Conservation (phyloP, 2,329 filamentous ascomycete genomes). For the Cytospora leucostoma region DNA sequence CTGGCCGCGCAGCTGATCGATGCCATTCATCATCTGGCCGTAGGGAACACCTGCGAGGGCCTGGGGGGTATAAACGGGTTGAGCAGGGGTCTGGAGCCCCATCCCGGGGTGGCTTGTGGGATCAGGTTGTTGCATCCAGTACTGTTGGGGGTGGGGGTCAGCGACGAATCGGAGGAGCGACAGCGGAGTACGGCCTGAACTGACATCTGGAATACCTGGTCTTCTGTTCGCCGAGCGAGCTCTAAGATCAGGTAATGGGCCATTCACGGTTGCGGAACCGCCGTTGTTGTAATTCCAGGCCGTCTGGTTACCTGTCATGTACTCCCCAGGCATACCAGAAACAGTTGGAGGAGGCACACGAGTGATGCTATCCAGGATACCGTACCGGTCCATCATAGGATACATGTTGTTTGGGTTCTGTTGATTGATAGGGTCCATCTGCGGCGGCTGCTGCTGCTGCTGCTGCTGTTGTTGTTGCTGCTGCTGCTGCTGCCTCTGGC, state of each 20-base stretch:
- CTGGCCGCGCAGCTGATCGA: slow-evolving; percentile 38
- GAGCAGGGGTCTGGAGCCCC: slow-evolving; percentile 41
- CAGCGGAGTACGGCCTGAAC: slow-evolving; percentile 40
- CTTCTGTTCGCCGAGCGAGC: slow-evolving; percentile 69
- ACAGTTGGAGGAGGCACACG: slow-evolving; percentile 32
- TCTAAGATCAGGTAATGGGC: slow-evolving; percentile 65
- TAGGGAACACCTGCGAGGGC: slow-evolving; percentile 40
- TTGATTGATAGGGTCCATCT: slow-evolving; percentile 34
- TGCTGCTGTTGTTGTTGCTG: slow-evolving; percentile 28
- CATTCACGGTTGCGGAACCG: slow-evolving; percentile 43
- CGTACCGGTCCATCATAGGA: slow-evolving; percentile 35
- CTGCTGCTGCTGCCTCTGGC: slow-evolving; percentile 30
- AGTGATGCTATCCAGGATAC: slow-evolving; percentile 34
- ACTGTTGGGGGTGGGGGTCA: slow-evolving; percentile 39
- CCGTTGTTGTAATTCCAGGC: slow-evolving; percentile 35
- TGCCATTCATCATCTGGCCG: slow-evolving; percentile 45
- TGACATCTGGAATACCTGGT: slow-evolving; percentile 31
- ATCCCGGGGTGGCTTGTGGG: slow-evolving; percentile 34
- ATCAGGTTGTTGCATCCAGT: slow-evolving; percentile 52
- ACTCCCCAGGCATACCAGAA: slow-evolving; percentile 31
- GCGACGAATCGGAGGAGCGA: slow-evolving; percentile 20
- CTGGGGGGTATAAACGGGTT: slow-evolving; percentile 22
- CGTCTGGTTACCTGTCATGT: slow-evolving; percentile 33
- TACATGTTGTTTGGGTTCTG: slow-evolving; percentile 30
- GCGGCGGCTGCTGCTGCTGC: slow-evolving; percentile 28